A percentile compares a stretch with the other conserved stretches of the same genome.
Evolutionary conservation across 176 grass and related monocot species (phyloP).

Genomic region (Stipa capillata): DNA sequence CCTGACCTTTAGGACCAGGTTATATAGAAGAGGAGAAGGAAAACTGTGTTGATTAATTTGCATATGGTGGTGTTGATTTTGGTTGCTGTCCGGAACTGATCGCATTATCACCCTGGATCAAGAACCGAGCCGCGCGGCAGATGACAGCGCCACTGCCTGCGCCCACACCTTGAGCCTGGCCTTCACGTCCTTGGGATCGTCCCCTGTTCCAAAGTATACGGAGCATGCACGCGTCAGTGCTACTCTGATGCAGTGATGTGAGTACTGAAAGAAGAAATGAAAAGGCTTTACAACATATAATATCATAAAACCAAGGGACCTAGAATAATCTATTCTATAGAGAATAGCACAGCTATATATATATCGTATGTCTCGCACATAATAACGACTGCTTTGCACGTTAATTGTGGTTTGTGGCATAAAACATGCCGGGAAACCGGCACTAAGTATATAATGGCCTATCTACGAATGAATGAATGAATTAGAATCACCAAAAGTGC

Average conservation of each 20-base stretch:
- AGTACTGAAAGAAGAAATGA: not conserved
- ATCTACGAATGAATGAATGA: not conserved
- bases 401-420: not conserved
- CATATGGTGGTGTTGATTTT: not conserved
- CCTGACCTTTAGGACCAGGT: not conserved
- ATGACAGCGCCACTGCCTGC: slow-evolving; percentile 38
- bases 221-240: too few relatives aligned
- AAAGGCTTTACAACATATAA: not conserved
- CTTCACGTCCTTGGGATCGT: slow-evolving; percentile 51
- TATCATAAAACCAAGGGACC: too few relatives aligned
- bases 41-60: not conserved
- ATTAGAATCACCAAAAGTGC: not conserved
- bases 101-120: not conserved
- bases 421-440: not conserved
- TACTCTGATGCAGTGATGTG: too few relatives aligned
- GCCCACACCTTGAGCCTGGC: slow-evolving; percentile 60
- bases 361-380: not conserved
- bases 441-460: too few relatives aligned
- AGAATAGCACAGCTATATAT: too few relatives aligned
- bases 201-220: slow-evolving; percentile 20
- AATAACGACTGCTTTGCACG: not conserved
- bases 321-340: too few relatives aligned
- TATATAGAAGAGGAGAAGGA: not conserved
- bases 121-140: slow-evolving; percentile 24
- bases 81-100: not conserved